A percentile compares a stretch with the other conserved stretches of the same genome.
Evolutionary conservation across 371 early-diverging fungal species (phyloP).

Genomic region (Mucor mucedo): DNA sequence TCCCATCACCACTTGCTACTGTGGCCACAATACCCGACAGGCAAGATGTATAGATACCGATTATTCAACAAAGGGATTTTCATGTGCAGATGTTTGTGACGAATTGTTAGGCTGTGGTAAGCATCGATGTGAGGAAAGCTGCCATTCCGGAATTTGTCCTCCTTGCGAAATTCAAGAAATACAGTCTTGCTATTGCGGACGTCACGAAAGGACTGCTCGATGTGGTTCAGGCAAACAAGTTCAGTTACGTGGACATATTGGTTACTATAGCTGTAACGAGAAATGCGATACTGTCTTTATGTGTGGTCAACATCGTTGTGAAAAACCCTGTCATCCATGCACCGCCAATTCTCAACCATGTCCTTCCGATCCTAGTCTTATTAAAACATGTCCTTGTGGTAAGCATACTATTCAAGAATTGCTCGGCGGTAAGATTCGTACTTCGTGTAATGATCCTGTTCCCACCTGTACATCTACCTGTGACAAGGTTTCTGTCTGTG

Average conservation of each 20-base stretch:
- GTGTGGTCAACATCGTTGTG: constrained; percentile 84
- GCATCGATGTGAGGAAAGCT: constrained; percentile 67
- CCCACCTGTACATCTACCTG: constrained; percentile 79
- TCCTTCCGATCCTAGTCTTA: constrained; percentile 68
- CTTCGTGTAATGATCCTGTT: constrained; percentile 75
- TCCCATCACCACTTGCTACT: constrained; percentile 78
- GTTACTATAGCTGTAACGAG: constrained; percentile 67
- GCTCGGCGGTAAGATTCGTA: constrained; percentile 44
- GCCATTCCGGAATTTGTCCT: constrained; percentile 74
- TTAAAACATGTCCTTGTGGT: constrained; percentile 87
- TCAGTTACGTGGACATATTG: constrained; percentile 43
- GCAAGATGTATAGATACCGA: constrained; percentile 74
- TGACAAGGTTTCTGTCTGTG: constrained; percentile 68
- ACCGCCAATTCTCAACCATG: constrained; percentile 61
- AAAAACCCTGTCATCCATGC: constrained; percentile 73
- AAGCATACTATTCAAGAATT: constrained; percentile 40
- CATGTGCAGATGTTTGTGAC: constrained; percentile 72
- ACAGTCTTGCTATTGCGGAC: constrained; percentile 78
- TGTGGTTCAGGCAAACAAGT: constrained; percentile 64
- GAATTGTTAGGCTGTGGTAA: constrained; percentile 75
- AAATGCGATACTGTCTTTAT: constrained; percentile 60
- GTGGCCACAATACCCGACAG: constrained; percentile 72
- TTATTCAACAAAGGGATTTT: constrained; percentile 60
- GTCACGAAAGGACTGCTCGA: constrained; percentile 55
- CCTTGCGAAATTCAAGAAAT: constrained; percentile 63